Percentiles rank a stretch among this genome's conserved stretches.
Conservation (phyloP, 352 stramenopile species). For the Saprolegnia parasitica region DNA sequence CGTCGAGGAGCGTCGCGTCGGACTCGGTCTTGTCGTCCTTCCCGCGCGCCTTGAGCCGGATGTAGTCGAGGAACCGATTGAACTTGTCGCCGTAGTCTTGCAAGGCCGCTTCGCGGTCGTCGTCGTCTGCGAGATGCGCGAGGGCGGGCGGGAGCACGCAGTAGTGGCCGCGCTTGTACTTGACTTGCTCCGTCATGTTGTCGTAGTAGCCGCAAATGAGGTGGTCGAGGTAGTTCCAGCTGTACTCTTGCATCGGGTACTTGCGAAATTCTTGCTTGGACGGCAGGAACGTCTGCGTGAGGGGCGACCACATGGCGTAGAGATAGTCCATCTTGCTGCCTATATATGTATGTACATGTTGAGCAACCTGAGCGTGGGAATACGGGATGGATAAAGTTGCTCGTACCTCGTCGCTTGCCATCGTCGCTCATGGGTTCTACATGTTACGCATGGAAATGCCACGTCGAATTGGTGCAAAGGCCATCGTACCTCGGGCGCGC, state of each 20-base stretch:
- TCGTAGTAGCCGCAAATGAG: slow-evolving; percentile 28
- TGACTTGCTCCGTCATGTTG: slow-evolving; percentile 28
- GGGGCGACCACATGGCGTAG: slow-evolving; percentile 28
- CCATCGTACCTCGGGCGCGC: slow-evolving; percentile 16
- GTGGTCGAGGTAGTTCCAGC: slow-evolving; percentile 28
- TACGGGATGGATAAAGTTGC: no score
- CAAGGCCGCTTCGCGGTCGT: not conserved
- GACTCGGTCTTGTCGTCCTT: not conserved
- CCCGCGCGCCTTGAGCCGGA: slow-evolving; percentile 21
- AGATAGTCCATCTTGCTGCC: slow-evolving; percentile 4
- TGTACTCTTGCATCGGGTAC: slow-evolving; percentile 17
- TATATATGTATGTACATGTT: no score
- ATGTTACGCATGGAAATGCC: not conserved
- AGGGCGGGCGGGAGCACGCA: slow-evolving; percentile 14
- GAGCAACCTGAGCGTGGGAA: no score
- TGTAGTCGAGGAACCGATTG: slow-evolving; percentile 27
- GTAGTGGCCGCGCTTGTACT: slow-evolving; percentile 29
- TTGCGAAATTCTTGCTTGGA: slow-evolving; percentile 30
- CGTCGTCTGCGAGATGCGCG: not conserved
- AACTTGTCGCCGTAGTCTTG: slow-evolving; percentile 22
- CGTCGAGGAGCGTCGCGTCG: not conserved
- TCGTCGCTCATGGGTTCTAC: not conserved
- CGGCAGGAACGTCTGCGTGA: slow-evolving; percentile 21
- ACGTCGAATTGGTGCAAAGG: not conserved
- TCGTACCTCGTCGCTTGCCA: slow-evolving; percentile 36